Evolutionary conservation across 2,329 filamentous ascomycete species (phyloP).

Genomic region (Fusarium sororula): DNA sequence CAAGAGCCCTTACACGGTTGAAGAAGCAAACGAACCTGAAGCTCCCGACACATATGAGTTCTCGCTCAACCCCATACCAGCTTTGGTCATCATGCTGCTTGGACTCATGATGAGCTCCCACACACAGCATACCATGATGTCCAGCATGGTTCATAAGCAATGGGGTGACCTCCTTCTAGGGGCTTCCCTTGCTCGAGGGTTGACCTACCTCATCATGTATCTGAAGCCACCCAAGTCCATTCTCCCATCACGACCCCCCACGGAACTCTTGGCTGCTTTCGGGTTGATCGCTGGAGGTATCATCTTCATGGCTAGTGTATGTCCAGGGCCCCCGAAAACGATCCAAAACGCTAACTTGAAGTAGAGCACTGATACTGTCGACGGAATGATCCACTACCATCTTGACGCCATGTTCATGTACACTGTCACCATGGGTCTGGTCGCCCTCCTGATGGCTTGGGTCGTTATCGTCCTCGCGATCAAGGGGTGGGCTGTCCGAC

Average conservation of each 20-base stretch:
- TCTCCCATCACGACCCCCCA: slow-evolving; percentile 85
- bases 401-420: slow-evolving; percentile 95
- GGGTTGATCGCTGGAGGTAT: slow-evolving; percentile 87
- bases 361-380: slow-evolving; percentile 78
- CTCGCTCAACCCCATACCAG: slow-evolving; percentile 89
- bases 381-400: slow-evolving; percentile 77
- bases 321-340: slow-evolving; percentile 45
- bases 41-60: slow-evolving; percentile 74
- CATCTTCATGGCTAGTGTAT: slow-evolving; percentile 90
- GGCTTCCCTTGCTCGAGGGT: slow-evolving; percentile 78
- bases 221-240: slow-evolving; percentile 82
- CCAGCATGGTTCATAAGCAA: slow-evolving; percentile 91
- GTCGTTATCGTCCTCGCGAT: slow-evolving; percentile 79
- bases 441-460: slow-evolving; percentile 87
- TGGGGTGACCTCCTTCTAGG: slow-evolving; percentile 89
- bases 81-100: slow-evolving; percentile 83
- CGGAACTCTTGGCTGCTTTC: slow-evolving; percentile 87
- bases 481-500: slow-evolving; percentile 83
- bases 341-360: not conserved
- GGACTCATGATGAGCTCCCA: slow-evolving; percentile 97
- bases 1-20: slow-evolving; percentile 50
- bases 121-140: slow-evolving; percentile 83
- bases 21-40: slow-evolving; percentile 59
- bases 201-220: slow-evolving; percentile 84
- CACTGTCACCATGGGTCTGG: slow-evolving; percentile 85